Evolutionary conservation across 305 asterid genomes (phyloP), one percentile per base, ranked within the genome.

Genomic region (Fraxinus velutina): DNA sequence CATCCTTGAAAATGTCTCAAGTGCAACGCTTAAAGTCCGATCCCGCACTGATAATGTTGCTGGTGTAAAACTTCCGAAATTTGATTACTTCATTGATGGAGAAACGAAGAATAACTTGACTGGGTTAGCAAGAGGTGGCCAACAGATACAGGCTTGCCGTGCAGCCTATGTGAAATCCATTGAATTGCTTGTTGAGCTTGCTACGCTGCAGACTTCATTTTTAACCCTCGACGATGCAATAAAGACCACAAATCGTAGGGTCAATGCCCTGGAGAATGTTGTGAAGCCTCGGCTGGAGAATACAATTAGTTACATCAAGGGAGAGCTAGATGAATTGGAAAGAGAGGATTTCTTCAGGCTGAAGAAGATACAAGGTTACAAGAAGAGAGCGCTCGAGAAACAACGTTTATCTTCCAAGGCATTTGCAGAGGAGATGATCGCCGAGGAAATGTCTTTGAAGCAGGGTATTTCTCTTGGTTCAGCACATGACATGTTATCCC

Each of bases 331-430:
- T 84, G 92, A 89, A 29, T 37, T 89, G 80, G 92, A 89, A 79
- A 85, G 92, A 84, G 92, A 87, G 86, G 92, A 89, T 77, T 89
- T 89, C 88, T 89, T 89, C 24, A 76, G 92, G 79, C 80, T 89
- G 88, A 89, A 89, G 86, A 89, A 89, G 86, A 89, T 89, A 37
- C 92, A 89, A 83, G 92, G 92, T 36, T 89, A 2, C 86, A 89
- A 89, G 89, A 89, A 74, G 75, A 87, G 86, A 66, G 92, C 77
- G 80, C 29, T 89, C 2, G 88, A 87, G 76, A 87, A 33, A 79
- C 89, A 89, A 79, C 78, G 64, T 79, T 86, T 85, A 2, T 37
- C 89, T 78, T 86, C 92, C 74, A 85, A 32, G 83, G 81, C 24
- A 21, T 89, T 22, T 79, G 92, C 89, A 4, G 70, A 81, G 73